These are phyloP conservation scores for Dactylellina sp. DNA, from an alignment of 2,329 filamentous ascomycete genomes.

Conservation along the genomic window DNA sequence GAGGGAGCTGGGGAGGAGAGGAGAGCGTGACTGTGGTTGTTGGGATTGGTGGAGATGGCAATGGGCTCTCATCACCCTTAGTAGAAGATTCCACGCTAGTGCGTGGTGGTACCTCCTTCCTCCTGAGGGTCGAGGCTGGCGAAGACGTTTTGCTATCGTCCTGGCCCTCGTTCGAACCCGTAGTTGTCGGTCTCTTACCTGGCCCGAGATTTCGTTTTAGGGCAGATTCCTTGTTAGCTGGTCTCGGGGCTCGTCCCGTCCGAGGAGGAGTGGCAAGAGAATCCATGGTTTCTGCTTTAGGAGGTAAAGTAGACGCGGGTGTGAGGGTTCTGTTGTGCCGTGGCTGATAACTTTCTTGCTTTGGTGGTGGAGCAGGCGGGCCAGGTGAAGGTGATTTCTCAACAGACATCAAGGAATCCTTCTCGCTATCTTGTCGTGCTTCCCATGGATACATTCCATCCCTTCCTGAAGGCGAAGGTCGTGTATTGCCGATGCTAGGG, in stretches of 20 bases:
- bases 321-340: conserved; percentile 52
- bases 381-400: conserved; percentile 48
- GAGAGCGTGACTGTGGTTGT: conserved; percentile 46
- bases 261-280: conserved; percentile 48
- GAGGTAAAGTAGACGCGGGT: conserved; percentile 36
- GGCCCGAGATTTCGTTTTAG: conserved; percentile 22
- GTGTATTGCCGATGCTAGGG: conserved; percentile 35
- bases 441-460: conserved; percentile 56
- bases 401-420: conserved; percentile 50
- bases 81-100: conserved; percentile 14
- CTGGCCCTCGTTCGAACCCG: conserved; percentile 27
- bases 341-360: conserved; percentile 39
- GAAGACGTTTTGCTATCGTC: conserved; percentile 31
- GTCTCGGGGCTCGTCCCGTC: conserved; percentile 43
- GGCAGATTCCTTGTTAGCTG: conserved; percentile 18
- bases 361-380: conserved; percentile 43
- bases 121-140: conserved; percentile 33
- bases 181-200: conserved; percentile 35
- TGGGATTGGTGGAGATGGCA: conserved; percentile 36
- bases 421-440: conserved; percentile 44
- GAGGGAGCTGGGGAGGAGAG: conserved; percentile 42
- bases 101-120: conserved; percentile 37
- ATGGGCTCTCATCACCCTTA: conserved; percentile 26
- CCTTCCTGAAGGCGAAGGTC: conserved; percentile 42
- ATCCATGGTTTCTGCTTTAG: conserved; percentile 37